A percentile compares a stretch with the other conserved stretches of the same genome.
Evolutionary conservation across 371 early-diverging fungal species (phyloP).

Genomic region (Sporodiniella umbellata): DNA sequence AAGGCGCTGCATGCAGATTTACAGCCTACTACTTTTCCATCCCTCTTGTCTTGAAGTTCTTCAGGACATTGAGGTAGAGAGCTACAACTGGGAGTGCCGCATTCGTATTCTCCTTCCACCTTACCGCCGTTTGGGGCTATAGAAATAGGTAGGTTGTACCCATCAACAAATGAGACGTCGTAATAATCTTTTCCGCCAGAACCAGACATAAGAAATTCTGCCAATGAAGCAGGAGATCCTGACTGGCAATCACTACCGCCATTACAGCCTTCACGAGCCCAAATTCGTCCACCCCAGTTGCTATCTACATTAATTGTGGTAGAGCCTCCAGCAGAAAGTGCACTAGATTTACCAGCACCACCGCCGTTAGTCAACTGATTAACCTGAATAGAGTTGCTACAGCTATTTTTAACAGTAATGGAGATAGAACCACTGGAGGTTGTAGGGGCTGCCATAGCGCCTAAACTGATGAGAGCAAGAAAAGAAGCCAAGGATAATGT

Average conservation of each 20-base stretch:
- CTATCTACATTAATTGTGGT: slow-evolving; percentile 10
- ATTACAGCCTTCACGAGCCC: slow-evolving; percentile 35
- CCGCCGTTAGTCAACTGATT: slow-evolving; percentile 34
- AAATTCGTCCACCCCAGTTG: slow-evolving; percentile 43
- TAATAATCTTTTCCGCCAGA: slow-evolving; percentile 24
- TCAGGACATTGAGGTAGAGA: slow-evolving; percentile 27
- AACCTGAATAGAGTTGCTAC: slow-evolving; percentile 21
- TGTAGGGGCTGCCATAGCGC: slow-evolving; percentile 28
- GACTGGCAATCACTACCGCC: slow-evolving; percentile 20
- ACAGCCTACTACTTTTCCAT: slow-evolving; percentile 31
- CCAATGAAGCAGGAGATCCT: slow-evolving; percentile 32
- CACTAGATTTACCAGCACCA: not conserved
- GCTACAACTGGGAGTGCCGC: slow-evolving; percentile 31
- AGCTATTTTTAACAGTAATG: slow-evolving; percentile 40
- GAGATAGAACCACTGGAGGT: slow-evolving; percentile 13
- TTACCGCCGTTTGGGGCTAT: slow-evolving; percentile 25
- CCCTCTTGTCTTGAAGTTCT: slow-evolving; percentile 20
- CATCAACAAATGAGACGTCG: slow-evolving; percentile 37
- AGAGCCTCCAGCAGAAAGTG: slow-evolving; percentile 20
- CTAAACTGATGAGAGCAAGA: slow-evolving; percentile 15
- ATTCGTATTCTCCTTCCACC: slow-evolving; percentile 18
- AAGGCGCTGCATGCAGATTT: slow-evolving; percentile 24
- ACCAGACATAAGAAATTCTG: slow-evolving; percentile 28
- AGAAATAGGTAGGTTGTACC: slow-evolving; percentile 31
- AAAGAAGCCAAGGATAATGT: slow-evolving; percentile 9